Evolutionary conservation across 371 early-diverging fungal species (phyloP).

Genomic region (Fennellomyces sp.): DNA sequence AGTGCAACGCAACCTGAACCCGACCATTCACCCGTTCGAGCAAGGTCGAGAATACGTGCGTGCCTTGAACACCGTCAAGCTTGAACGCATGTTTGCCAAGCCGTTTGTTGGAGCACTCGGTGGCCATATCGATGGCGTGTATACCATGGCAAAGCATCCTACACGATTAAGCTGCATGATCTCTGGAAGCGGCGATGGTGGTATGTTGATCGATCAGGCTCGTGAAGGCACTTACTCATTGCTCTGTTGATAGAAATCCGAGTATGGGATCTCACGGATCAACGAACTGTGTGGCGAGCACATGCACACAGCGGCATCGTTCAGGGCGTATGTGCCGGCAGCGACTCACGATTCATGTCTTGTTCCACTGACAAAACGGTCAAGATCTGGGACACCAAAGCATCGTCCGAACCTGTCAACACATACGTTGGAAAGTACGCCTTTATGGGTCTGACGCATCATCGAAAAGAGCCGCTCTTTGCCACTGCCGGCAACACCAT

Average conservation of each 20-base stretch:
- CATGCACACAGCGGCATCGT: constrained; percentile 85
- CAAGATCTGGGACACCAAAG: constrained; percentile 77
- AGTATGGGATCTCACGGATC: constrained; percentile 80
- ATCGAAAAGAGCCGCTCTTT: constrained; percentile 80
- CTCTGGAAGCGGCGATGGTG: constrained; percentile 95
- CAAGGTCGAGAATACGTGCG: constrained; percentile 97
- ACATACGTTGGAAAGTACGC: constrained; percentile 79
- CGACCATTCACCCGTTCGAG: constrained; percentile 93
- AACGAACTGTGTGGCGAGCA: constrained; percentile 73
- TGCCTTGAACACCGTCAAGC: constrained; percentile 95
- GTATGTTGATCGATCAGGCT: constrained; percentile 28
- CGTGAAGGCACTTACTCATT: background rate
- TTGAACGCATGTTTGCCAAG: constrained; percentile 98
- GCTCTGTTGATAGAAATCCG: constrained; percentile 64
- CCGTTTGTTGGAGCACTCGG: constrained; percentile 93
- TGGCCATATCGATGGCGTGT: constrained; percentile 98
- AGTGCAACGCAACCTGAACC: constrained; percentile 93
- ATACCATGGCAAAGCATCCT: constrained; percentile 92
- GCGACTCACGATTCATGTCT: constrained; percentile 74
- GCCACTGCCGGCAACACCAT: constrained; percentile 87
- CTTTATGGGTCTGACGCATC: constrained; percentile 84
- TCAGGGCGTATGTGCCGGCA: constrained; percentile 75
- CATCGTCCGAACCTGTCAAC: constrained; percentile 56
- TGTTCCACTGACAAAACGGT: constrained; percentile 89
- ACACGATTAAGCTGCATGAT: constrained; percentile 77